Evolutionary conservation across 2,329 filamentous ascomycete species (phyloP).

Genomic region (Xenosphaeropsis pyriputrescens): DNA sequence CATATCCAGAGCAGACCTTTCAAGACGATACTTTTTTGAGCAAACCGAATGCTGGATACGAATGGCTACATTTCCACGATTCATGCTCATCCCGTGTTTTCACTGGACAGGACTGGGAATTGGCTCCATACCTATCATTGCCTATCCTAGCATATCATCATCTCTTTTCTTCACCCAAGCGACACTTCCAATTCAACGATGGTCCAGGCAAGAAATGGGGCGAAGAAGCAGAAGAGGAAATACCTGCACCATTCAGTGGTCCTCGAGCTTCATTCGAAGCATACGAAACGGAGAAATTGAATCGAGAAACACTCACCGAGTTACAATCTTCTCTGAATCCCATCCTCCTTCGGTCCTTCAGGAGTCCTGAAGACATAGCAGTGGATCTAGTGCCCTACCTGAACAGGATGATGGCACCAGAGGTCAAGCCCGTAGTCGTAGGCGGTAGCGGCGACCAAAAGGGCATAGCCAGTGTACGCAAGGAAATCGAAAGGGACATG

Average conservation of each 20-base stretch:
- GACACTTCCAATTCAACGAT: conserved; percentile 20
- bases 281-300: conserved; percentile 67
- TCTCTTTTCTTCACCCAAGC: conserved; percentile 64
- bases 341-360: conserved; percentile 61
- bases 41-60: conserved; percentile 69
- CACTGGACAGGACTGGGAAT: conserved; percentile 82
- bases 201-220: conserved; percentile 31
- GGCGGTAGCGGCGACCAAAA: conserved; percentile 49
- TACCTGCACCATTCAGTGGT: conserved; percentile 62
- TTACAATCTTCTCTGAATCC: conserved; percentile 64
- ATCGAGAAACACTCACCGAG: conserved; percentile 55
- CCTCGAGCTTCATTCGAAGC: conserved; percentile 71
- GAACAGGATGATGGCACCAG: conserved; percentile 69
- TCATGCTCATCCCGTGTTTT: conserved; percentile 64
- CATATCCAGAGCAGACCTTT: conserved; percentile 76
- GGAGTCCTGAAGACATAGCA: conserved; percentile 62
- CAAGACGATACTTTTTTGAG: conserved; percentile 86
- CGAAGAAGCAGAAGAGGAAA: conserved; percentile 23
- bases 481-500: conserved; percentile 70
- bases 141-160: conserved; percentile 81
- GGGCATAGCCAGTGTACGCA: conserved; percentile 71
- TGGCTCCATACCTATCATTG: conserved; percentile 74
- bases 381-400: conserved; percentile 78
- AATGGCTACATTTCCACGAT: conserved; percentile 94
- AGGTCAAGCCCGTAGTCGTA: conserved; percentile 82